A percentile compares a stretch with the other conserved stretches of the same genome.
These are phyloP conservation scores for Aegilops tauschii DNA, from an alignment of 176 grass and related monocot genomes.

Conservation along the genomic window DNA sequence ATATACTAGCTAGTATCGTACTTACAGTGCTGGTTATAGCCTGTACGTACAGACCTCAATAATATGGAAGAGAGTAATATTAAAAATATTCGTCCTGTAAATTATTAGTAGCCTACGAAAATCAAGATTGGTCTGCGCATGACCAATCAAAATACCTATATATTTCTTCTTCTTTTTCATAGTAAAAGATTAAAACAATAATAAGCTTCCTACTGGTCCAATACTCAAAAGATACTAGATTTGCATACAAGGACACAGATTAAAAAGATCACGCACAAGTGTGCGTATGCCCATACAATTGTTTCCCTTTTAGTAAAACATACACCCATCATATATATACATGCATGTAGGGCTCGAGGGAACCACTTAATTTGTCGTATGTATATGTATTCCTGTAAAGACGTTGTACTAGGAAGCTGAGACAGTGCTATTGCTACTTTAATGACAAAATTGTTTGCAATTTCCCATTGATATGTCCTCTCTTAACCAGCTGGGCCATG, in stretches of 20 bases:
- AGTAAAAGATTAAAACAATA: too few relatives aligned
- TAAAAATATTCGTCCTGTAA: neutral
- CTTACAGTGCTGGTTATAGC: too few relatives aligned
- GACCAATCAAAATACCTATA: neutral
- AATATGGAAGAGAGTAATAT: too few relatives aligned
- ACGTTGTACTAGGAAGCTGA: neutral
- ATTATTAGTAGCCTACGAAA: neutral
- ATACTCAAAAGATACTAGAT: neutral
- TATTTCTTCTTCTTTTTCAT: neutral
- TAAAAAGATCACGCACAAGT: neutral
- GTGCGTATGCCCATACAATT: neutral
- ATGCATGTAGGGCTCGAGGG: neutral
- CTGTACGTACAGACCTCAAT: too few relatives aligned
- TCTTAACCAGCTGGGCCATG: constrained; percentile 5
- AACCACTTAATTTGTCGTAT: constrained; percentile 11
- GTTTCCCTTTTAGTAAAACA: constrained; percentile 18
- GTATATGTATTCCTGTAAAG: neutral
- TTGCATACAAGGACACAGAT: neutral
- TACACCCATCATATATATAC: neutral
- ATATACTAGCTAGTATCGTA: too few relatives aligned
- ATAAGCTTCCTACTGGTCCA: neutral
- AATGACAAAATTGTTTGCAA: neutral
- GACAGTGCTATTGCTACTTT: neutral
- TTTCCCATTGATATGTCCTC: neutral
- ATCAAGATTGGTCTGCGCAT: neutral